These are phyloP conservation scores for Acidomyces sp. DNA, from an alignment of 495 filamentous ascomycete genomes.

Conservation along the genomic window DNA sequence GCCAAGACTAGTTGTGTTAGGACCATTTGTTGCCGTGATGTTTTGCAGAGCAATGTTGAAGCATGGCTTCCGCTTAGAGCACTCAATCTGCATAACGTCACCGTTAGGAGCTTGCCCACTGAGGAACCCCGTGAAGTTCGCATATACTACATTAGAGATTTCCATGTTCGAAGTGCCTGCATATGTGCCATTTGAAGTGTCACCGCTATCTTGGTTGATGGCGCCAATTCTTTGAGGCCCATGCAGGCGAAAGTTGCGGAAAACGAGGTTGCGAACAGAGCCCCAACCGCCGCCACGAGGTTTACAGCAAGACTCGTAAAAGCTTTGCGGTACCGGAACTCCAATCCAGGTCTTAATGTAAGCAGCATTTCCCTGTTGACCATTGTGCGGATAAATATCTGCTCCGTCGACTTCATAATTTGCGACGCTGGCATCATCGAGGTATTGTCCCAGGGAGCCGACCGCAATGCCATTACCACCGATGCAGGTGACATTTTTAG, in stretches of 20 bases:
- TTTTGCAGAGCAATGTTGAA: slow-evolving; percentile 15
- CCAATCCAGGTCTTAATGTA: slow-evolving; percentile 51
- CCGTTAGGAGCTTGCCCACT: too few relatives aligned
- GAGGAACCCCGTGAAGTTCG: slow-evolving; percentile 42
- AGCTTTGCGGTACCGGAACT: slow-evolving; percentile 28
- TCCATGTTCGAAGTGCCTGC: slow-evolving; percentile 38
- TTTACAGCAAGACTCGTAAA: slow-evolving; percentile 36
- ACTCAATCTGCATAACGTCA: too few relatives aligned
- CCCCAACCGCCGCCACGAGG: slow-evolving; percentile 44
- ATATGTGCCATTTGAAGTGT: slow-evolving; percentile 42
- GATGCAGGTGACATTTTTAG: slow-evolving; percentile 40
- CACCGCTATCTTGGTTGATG: slow-evolving; percentile 39
- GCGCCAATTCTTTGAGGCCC: slow-evolving; percentile 31
- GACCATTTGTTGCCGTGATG: slow-evolving; percentile 1
- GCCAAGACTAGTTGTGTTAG: slow-evolving; percentile 14
- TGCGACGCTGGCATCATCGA: slow-evolving; percentile 39
- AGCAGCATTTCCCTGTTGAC: slow-evolving; percentile 38
- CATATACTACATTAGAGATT: slow-evolving; percentile 38
- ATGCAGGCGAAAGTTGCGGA: slow-evolving; percentile 39
- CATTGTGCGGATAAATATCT: too few relatives aligned
- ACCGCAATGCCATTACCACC: slow-evolving; percentile 47
- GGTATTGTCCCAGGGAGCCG: slow-evolving; percentile 44
- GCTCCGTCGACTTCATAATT: slow-evolving; percentile 37
- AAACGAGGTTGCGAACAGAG: slow-evolving; percentile 37
- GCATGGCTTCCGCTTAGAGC: slow-evolving; percentile 14